Base-by-base conservation (phyloP, 164 flowering plant species). In the Aristolochia californica region DNA sequence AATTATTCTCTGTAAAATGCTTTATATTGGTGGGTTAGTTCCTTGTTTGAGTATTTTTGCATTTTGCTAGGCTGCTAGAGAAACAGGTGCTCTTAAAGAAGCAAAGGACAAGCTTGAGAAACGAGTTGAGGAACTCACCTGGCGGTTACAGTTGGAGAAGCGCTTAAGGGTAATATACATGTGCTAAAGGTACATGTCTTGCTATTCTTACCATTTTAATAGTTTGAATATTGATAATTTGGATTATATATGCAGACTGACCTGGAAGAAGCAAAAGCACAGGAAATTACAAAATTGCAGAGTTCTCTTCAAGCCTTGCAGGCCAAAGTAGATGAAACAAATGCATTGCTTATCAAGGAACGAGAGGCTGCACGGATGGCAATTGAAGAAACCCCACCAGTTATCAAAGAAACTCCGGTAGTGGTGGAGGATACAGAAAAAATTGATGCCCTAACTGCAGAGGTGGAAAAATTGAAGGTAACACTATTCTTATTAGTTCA, bases 21-120 rank as follows among this genome's bases (percentile, higher is more conserved):
- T 14, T 52, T 20, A 13, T 16, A 8, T 54, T 28, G 4, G 18
- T 27, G 40, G 43, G 13, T 17, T 54, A 27, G n/a, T 13, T 38
- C 21, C 16, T 18, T 38, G 17, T 28, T 54, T 27, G 43, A 15
- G 28, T 54, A 10, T 27, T 25, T 17, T 52, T 40, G 26, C 28
- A 38, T 25, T 60, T 68, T 15, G 64, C 59, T 73, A 91, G 97
- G 94, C 79, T 61, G 82, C 97, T 48, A 81, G 89, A 74, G 97
- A 91, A 71, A 87, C 94, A 34, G 97, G 97, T 62, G 95, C 94
- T 63, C 91, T 87, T 43, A 85, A 81, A 77, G 95, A 91, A 76
- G 97, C 97, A 9, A 87, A 91, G 71, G 87, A 91, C 66, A 91
- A 87, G 77, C 91, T 91, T 58, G 88, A 84, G 67, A 91, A 87